Conservation (phyloP, 2,329 filamentous ascomycete species). For the Cyclaneusma minus region DNA sequence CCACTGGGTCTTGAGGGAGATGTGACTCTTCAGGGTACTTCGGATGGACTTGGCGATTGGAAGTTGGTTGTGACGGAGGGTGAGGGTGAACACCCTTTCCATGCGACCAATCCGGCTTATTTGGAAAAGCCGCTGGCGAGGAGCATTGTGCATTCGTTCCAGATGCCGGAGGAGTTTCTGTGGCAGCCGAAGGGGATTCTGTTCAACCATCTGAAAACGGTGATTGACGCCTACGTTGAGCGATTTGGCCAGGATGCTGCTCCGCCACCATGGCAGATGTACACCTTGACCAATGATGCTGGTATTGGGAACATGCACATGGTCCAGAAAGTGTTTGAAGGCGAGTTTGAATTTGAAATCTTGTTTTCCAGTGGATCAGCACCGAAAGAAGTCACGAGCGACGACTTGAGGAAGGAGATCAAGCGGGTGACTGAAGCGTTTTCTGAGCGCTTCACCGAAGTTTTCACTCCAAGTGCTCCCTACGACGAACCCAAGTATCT, state of each 20-base stretch:
- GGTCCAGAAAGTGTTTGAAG: constrained; percentile 82
- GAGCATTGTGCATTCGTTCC: constrained; percentile 60
- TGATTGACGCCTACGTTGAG: constrained; percentile 41
- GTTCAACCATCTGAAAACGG: constrained; percentile 46
- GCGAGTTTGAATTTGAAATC: constrained; percentile 84
- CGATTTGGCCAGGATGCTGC: constrained; percentile 48
- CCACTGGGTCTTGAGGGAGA: constrained; percentile 37
- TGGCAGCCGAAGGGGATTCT: constrained; percentile 70
- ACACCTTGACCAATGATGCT: constrained; percentile 58
- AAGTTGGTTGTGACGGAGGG: constrained; percentile 64
- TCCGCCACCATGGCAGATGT: constrained; percentile 73
- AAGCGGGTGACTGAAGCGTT: constrained; percentile 52
- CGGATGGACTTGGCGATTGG: constrained; percentile 62
- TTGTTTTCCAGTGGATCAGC: constrained; percentile 72
- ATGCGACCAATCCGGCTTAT: constrained; percentile 43
- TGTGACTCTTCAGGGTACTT: constrained; percentile 56
- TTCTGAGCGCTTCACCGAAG: constrained; percentile 54
- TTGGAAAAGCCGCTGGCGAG: constrained; percentile 56
- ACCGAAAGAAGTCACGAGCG: constrained; percentile 32
- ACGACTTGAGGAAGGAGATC: constrained; percentile 57
- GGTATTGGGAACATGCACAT: constrained; percentile 68
- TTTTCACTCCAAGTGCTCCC: constrained; percentile 60
- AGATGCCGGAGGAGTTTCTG: constrained; percentile 48
- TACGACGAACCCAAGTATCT: constrained; percentile 61
- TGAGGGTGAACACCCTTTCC: constrained; percentile 41